Evolutionary conservation across 1,284 basidiomycete genomes (phyloP).

Genomic region (Boletus sp.): DNA sequence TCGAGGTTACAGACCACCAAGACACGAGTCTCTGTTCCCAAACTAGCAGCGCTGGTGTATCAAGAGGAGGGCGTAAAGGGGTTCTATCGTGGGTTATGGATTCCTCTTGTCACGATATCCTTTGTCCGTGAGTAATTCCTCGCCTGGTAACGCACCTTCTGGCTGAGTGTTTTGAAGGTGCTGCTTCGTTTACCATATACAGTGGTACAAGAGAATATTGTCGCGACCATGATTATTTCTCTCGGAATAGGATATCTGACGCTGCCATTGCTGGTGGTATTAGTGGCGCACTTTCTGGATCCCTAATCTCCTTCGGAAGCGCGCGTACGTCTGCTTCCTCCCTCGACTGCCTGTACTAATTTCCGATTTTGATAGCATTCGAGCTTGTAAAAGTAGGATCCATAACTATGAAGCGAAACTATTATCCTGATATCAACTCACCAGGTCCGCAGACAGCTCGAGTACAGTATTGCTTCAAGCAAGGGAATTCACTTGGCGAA

Average conservation of each 20-base stretch:
- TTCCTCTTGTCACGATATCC: conserved; percentile 94
- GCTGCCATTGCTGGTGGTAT: conserved; percentile 73
- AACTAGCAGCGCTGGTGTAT: conserved; percentile 72
- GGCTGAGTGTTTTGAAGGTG: conserved; percentile 44
- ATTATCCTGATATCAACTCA: conserved; percentile 12
- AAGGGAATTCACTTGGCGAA: conserved; percentile 65
- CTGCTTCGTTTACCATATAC: conserved; percentile 92
- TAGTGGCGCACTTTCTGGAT: conserved; percentile 78
- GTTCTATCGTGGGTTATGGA: conserved; percentile 88
- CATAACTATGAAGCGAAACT: not conserved
- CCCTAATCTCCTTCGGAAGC: conserved; percentile 78
- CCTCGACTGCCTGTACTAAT: conserved; percentile 9
- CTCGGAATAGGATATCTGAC: conserved; percentile 57
- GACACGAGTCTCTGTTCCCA: conserved; percentile 68
- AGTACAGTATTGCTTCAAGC: conserved; percentile 85
- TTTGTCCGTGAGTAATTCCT: conserved; percentile 75
- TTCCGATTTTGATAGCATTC: conserved; percentile 55
- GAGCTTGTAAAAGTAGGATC: conserved; percentile 86
- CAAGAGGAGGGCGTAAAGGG: conserved; percentile 89
- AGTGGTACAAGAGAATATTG: conserved; percentile 83
- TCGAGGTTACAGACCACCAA: conserved; percentile 86
- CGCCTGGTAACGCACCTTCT: conserved; percentile 6
- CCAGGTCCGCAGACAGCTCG: conserved; percentile 86
- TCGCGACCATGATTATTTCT: conserved; percentile 56
- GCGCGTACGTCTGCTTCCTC: conserved; percentile 60